phyloP scores from a whole-genome alignment of 23 red algal genomes.

The Porphyridium purpureum region DNA sequence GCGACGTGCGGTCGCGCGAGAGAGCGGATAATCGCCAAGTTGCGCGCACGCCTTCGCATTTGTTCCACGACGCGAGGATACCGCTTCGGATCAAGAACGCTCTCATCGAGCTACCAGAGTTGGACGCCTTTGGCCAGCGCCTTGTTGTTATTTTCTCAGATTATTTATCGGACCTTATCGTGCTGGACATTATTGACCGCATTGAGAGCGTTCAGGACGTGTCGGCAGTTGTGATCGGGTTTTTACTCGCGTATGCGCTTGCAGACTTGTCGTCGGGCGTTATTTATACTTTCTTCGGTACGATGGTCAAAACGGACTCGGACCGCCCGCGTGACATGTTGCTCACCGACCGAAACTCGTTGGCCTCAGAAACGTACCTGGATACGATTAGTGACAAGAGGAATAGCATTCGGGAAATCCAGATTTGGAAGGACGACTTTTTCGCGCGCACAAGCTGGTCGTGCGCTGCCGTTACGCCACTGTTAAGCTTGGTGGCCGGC shows the following conservation, averaged over 20 bases:
- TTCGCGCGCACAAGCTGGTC: not conserved
- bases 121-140: too few relatives aligned
- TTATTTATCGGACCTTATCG: conserved; percentile 7
- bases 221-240: not conserved
- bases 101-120: too few relatives aligned
- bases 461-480: not conserved
- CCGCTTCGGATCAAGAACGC: too few relatives aligned
- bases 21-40: too few relatives aligned
- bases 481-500: not conserved
- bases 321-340: not conserved
- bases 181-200: conserved; percentile 7
- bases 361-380: too few relatives aligned
- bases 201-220: not conserved
- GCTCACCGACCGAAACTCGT: not conserved
- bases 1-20: too few relatives aligned
- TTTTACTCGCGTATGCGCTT: not conserved
- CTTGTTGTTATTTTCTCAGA: conserved; percentile 3
- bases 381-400: too few relatives aligned
- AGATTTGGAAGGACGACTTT: not conserved
- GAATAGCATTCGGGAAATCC: not conserved
- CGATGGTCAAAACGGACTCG: too few relatives aligned
- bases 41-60: too few relatives aligned
- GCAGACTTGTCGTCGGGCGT: not conserved
- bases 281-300: not conserved
- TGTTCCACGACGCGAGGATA: too few relatives aligned